A percentile compares a stretch with the other conserved stretches of the same genome.
phyloP scores from a whole-genome alignment of 2,329 filamentous ascomycete species.

The Verticillium tricorpus region DNA sequence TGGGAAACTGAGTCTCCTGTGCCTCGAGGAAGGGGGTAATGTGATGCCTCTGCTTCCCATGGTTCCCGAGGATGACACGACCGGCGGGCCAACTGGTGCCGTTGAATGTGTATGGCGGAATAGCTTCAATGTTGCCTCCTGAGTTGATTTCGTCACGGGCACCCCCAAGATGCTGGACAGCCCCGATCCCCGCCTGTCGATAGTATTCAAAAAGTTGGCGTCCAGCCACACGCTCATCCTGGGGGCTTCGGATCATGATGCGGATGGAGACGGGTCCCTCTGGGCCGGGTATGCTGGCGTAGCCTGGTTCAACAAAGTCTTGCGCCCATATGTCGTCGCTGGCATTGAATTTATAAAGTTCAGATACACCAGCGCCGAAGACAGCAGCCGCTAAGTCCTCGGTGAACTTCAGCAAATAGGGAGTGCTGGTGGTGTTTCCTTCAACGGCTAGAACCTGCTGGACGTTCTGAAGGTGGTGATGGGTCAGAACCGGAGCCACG shows the following conservation, averaged over 20 bases:
- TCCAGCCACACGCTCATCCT: constrained; percentile 21
- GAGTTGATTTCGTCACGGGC: constrained; percentile 19
- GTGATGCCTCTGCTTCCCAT: neutral
- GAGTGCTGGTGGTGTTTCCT: no score
- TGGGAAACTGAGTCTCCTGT: constrained; percentile 24
- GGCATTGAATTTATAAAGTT: constrained; percentile 13
- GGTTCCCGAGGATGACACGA: neutral
- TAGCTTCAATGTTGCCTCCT: constrained; percentile 30
- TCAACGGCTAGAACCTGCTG: no score
- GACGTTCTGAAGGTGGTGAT: constrained; percentile 28
- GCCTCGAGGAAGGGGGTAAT: neutral
- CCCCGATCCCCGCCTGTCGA: constrained; percentile 22
- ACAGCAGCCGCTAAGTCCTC: no score
- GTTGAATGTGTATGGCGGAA: constrained; percentile 21
- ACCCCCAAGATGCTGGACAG: constrained; percentile 21
- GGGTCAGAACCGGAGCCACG: constrained; percentile 31
- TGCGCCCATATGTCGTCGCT: constrained; percentile 30
- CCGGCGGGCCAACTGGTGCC: neutral
- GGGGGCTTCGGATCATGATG: constrained; percentile 26
- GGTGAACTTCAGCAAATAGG: no score
- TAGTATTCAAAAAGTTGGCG: constrained; percentile 27
- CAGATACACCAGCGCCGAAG: constrained; percentile 9
- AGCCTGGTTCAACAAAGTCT: constrained; percentile 33
- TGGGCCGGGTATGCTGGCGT: constrained; percentile 31
- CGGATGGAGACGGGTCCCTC: constrained; percentile 24